Evolutionary conservation across 306 rosid genomes (phyloP).

Genomic region (Trifolium subterraneum): DNA sequence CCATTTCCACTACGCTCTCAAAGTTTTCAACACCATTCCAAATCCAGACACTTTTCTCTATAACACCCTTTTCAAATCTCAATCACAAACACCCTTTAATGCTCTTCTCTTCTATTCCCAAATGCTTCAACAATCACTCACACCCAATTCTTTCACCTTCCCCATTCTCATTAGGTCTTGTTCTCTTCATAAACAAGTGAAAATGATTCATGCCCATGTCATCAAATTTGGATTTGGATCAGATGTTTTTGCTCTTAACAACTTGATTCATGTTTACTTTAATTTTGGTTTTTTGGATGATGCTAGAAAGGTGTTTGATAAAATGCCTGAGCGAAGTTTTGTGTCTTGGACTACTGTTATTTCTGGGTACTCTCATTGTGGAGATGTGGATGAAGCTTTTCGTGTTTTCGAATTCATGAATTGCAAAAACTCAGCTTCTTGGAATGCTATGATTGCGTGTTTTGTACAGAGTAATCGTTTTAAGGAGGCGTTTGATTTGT

Average conservation of each 20-base stretch:
- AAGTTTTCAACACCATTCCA: constrained; percentile 1
- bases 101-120: background rate
- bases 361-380: background rate
- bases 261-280: constrained; percentile 2
- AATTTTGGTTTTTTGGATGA: background rate
- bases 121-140: background rate
- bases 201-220: background rate
- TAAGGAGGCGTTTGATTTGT: constrained; percentile 14
- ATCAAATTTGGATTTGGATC: background rate
- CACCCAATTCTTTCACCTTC: background rate
- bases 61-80: constrained; percentile 1
- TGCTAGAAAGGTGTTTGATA: constrained; percentile 1
- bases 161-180: background rate
- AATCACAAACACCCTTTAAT: background rate
- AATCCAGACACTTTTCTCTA: background rate
- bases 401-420: background rate
- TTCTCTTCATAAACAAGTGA: background rate
- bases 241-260: background rate
- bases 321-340: background rate
- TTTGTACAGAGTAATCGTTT: background rate
- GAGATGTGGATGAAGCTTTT: background rate
- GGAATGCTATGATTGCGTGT: constrained; percentile 11
- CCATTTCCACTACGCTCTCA: background rate
- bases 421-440: background rate
- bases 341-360: background rate